These are phyloP conservation scores for Musa schizocarpa DNA, from an alignment of 176 grass and related monocot genomes.

Conservation along the genomic window DNA sequence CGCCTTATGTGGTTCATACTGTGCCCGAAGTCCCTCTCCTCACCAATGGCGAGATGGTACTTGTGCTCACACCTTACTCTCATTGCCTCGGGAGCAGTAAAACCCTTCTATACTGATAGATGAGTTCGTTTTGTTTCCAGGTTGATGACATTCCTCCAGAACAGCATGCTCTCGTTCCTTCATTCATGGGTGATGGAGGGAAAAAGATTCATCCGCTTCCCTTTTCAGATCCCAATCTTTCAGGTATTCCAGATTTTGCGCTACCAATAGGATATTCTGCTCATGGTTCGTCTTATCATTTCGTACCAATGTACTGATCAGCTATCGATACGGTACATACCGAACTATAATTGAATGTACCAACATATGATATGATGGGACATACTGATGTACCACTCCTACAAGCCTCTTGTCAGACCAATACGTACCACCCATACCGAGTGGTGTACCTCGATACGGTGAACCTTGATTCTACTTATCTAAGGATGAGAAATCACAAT, in stretches of 20 bases:
- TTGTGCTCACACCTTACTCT: not conserved
- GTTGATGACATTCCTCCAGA: slow-evolving; percentile 84
- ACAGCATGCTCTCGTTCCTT: slow-evolving; percentile 89
- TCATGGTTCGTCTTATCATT: too few species aligned
- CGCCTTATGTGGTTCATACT: slow-evolving; percentile 26
- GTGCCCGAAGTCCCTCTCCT: slow-evolving; percentile 79
- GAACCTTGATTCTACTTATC: too few species aligned
- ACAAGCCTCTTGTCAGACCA: too few species aligned
- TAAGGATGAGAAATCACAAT: not conserved
- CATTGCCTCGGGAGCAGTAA: not conserved
- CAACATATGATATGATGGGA: too few species aligned
- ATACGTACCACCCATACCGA: too few species aligned
- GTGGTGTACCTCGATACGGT: too few species aligned
- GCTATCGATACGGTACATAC: too few species aligned
- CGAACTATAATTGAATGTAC: too few species aligned
- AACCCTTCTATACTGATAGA: not conserved
- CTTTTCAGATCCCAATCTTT: slow-evolving; percentile 55
- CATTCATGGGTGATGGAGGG: slow-evolving; percentile 66
- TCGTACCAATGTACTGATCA: too few species aligned
- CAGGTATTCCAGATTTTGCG: slow-evolving; percentile 24
- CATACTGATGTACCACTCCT: too few species aligned
- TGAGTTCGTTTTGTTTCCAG: slow-evolving; percentile 12
- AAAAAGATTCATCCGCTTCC: slow-evolving; percentile 89
- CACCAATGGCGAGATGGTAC: slow-evolving; percentile 83
- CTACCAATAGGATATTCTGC: not conserved